Base-by-base conservation (phyloP, 495 filamentous ascomycete species). In the Penicillium salamii region DNA sequence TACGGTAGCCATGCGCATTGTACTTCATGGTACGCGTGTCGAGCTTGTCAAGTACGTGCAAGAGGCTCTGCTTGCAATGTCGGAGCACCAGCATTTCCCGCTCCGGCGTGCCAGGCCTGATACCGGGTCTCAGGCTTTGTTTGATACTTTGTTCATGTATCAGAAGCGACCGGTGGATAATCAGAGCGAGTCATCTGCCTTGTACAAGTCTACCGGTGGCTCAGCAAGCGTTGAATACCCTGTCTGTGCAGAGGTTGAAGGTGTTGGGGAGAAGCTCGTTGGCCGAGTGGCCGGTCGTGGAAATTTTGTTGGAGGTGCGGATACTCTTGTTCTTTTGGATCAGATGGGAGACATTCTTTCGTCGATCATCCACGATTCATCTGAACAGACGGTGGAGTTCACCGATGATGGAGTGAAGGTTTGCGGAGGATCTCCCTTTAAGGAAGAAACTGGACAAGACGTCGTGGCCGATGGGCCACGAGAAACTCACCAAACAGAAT, bases 101-200 rank as follows among this genome's bases (percentile, higher is more conserved):
- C 76, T 40, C 41, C 54, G 70, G 18, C 57, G 70, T 33, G 59
- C 60, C 4, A 53, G 55, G 21, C 58, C 62, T 23, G 54, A 58
- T 23, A 48, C 61, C 4, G 47, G 38, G 9, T 62, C 64, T 3
- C 49, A 46, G 18, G 52, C 50, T 40, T 61, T 96, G 19, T 95
- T 97, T 55, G 90, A 96, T 57, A 86, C 79, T 0, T 71, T 97
- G 5, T 95, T 97, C 58, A 86, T 91, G 0, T 96, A 95, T 55
- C 86, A 95, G 57, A 80, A 81, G 49, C 61, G 58, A 34, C 55
- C 58, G 4, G 28, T 35, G 0, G 55, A 49, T 11, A n/a, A n/a
- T 7, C 12, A 23, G 3, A 12, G 19, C 5, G 29, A 8, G 17
- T 29, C 19, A 12, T 23, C 17, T 6, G 12, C 55, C 14, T 66